Conservation (phyloP, 495 filamentous ascomycete species). For the Hypoxylon cercidicola region DNA sequence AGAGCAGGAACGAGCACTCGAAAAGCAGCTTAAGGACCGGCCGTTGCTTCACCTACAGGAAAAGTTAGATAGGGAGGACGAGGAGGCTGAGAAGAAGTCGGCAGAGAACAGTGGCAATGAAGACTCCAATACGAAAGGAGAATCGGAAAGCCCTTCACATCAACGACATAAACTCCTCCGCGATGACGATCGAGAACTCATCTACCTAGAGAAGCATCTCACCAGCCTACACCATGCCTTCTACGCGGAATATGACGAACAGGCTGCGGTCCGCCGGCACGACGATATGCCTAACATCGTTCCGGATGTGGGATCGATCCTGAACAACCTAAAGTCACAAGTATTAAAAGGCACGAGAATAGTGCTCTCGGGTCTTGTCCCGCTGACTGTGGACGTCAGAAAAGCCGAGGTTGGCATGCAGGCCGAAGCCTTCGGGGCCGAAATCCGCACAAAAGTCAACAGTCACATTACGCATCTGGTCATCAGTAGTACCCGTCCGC, state of each 20-base stretch:
- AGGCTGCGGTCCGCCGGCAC: constrained; percentile 40
- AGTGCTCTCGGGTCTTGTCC: constrained; percentile 90
- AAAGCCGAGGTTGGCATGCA: constrained; percentile 86
- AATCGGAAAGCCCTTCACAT: constrained; percentile 52
- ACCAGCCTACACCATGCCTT: constrained; percentile 78
- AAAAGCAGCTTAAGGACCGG: constrained; percentile 87
- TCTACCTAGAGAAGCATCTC: constrained; percentile 76
- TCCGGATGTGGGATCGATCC: constrained; percentile 84
- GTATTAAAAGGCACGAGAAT: constrained; percentile 76
- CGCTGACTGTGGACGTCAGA: constrained; percentile 75
- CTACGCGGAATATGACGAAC: constrained; percentile 80
- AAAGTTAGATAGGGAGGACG: constrained; percentile 84
- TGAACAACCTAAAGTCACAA: constrained; percentile 78
- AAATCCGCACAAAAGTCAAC: constrained; percentile 66
- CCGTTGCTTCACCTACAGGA: constrained; percentile 90
- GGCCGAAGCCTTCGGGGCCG: constrained; percentile 84
- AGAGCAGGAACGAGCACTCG: constrained; percentile 84
- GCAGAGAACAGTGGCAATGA: constrained; percentile 51
- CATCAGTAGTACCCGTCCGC: constrained; percentile 66
- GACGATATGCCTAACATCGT: constrained; percentile 64
- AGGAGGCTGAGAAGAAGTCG: constrained; percentile 65
- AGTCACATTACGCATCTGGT: constrained; percentile 63
- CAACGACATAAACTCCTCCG: constrained; percentile 80
- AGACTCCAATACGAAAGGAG: constrained; percentile 34
- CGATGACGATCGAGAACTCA: constrained; percentile 85